Evolutionary conservation across 352 stramenopile genomes (phyloP).

Genomic region (Globisporangium barbulae): DNA sequence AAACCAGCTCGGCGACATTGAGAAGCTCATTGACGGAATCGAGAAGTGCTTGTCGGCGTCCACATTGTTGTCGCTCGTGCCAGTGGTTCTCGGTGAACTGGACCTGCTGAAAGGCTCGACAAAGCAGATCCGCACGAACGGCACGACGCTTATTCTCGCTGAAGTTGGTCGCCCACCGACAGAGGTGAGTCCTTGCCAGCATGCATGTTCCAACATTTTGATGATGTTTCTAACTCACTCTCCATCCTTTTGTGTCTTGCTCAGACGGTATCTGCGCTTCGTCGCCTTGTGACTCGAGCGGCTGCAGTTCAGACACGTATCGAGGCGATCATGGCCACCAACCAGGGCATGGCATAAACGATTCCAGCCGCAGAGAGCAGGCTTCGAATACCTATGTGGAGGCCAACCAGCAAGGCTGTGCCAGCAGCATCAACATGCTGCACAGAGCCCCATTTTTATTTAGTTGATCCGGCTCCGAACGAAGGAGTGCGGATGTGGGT

Average conservation of each 20-base stretch:
- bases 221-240: neutral
- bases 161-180: conserved; percentile 43
- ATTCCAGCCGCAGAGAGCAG: conserved; percentile 4
- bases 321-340: conserved; percentile 28
- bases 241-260: neutral
- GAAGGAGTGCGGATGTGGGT: conserved; percentile 18
- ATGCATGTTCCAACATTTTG: neutral
- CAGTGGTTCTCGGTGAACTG: conserved; percentile 44
- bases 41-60: conserved; percentile 35
- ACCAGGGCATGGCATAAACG: conserved; percentile 23
- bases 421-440: neutral
- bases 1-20: conserved; percentile 53
- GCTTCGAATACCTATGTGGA: too few species aligned
- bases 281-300: conserved; percentile 48
- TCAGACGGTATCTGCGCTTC: conserved; percentile 40
- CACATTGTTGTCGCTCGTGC: conserved; percentile 39
- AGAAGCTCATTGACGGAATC: conserved; percentile 57
- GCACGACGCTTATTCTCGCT: conserved; percentile 55
- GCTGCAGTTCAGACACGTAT: conserved; percentile 52
- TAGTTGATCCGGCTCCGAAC: conserved; percentile 18
- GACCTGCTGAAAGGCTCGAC: conserved; percentile 53
- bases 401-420: neutral
- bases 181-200: conserved; percentile 22
- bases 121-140: conserved; percentile 64
- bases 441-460: conserved; percentile 14